Evolutionary conservation across 1,284 basidiomycete genomes (phyloP), one percentile per base, ranked within the genome.

Genomic region (Moesziomyces parantarcticus): DNA sequence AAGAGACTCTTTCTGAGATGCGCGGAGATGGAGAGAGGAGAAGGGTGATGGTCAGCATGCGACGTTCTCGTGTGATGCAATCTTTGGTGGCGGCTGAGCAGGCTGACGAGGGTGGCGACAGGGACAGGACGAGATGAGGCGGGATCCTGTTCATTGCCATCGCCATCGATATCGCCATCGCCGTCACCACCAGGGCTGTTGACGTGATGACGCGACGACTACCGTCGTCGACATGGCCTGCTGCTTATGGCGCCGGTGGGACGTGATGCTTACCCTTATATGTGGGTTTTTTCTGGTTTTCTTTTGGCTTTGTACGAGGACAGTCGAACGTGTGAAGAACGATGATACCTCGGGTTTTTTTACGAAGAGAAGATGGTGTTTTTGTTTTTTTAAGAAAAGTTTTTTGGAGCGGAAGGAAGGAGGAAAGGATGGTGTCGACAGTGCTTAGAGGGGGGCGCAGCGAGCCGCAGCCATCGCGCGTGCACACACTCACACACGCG

Each of bases 341-440:
- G 65, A 62, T 61, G 51, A 56, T 45, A 68, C 65, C 65, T 68
- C 56, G 65, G 58, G 54, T 48, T 68, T 68, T 68, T 62, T 58
- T 46, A 8, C 29, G 36, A 36, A 47, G 50, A n/a, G 41, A 40
- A 57, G 66, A 63, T 50, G 66, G 66, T 69, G 66, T 69, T 69
- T 69, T 68, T 69, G 61, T 56, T 34, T 58, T 61, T 69, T 71
- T 71, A 54, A 50, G 47, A 46, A 58, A 61, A 55, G 55, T 66
- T 64, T 72, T 64, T 72, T 65, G 57, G 34, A 42, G 50, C 49
- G 59, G 54, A 54, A 67, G 60, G 68, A 50, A 61, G 58, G 46
- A 59, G 59, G 49, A 32, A 13, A 62, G 58, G 59, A 55, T 64
- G 65, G 41, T 21, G 55, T 46, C 26, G 43, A 21, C 44, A 5